phyloP scores from a whole-genome alignment of 2,329 filamentous ascomycete species.

The Apiospora marii region DNA sequence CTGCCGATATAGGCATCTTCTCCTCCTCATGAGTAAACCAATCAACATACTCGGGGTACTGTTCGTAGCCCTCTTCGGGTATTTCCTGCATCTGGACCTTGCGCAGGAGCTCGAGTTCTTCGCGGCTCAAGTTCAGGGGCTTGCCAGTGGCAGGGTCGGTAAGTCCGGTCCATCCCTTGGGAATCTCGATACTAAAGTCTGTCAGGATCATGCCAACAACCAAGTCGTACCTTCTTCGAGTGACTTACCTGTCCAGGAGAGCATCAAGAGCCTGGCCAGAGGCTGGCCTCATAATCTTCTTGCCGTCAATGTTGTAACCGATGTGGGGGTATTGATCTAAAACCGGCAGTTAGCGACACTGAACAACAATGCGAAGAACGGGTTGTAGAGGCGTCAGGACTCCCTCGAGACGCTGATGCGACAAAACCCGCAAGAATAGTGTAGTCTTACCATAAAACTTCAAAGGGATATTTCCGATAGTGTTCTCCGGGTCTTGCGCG shows the following conservation, averaged over 20 bases:
- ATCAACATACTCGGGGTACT: constrained; percentile 90
- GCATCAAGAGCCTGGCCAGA: constrained; percentile 93
- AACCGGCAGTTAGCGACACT: background rate
- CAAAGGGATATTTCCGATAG: constrained; percentile 92
- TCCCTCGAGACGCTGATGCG: background rate
- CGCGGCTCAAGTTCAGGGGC: constrained; percentile 83
- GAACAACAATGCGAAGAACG: background rate
- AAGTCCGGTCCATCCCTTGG: constrained; percentile 95
- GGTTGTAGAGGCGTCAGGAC: background rate
- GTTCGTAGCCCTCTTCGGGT: constrained; percentile 87
- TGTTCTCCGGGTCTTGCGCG: constrained; percentile 80
- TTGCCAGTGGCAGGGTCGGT: constrained; percentile 95
- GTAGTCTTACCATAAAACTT: constrained; percentile 81
- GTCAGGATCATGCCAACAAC: background rate
- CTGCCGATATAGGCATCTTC: constrained; percentile 92
- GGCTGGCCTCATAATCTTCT: constrained; percentile 95
- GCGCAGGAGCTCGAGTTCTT: constrained; percentile 88
- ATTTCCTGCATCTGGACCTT: constrained; percentile 90
- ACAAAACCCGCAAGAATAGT: background rate
- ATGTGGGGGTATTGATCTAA: constrained; percentile 86
- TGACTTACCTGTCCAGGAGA: constrained; percentile 72
- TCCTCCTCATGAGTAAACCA: constrained; percentile 93
- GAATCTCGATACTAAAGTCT: constrained; percentile 80
- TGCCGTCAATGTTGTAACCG: constrained; percentile 98
- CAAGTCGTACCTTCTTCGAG: background rate